Percentiles rank a stretch among this genome's conserved stretches.
Evolutionary conservation across 768 basidiomycete species (phyloP).

Genomic region (Termitomyces sp.): DNA sequence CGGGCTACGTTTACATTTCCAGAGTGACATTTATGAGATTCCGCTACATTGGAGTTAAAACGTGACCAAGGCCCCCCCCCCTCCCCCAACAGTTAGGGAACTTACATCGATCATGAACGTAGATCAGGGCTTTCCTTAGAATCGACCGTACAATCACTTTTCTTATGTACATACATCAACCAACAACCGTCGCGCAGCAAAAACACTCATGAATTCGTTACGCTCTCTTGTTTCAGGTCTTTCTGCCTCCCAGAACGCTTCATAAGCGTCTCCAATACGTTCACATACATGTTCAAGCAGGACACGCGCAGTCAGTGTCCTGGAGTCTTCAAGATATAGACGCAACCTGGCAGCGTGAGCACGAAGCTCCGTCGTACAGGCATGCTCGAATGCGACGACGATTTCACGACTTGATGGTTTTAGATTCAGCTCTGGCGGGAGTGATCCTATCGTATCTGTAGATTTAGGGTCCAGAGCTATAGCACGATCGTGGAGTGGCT

Average conservation of each 20-base stretch:
- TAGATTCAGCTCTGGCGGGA: slow-evolving; percentile 21
- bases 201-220: slow-evolving; percentile 3
- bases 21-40: no score
- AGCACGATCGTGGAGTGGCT: slow-evolving; percentile 55
- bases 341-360: slow-evolving; percentile 52
- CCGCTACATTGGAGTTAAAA: no score
- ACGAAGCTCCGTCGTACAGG: slow-evolving; percentile 50
- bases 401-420: slow-evolving; percentile 45
- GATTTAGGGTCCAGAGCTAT: slow-evolving; percentile 12
- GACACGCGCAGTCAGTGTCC: slow-evolving; percentile 77
- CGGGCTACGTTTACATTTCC: slow-evolving; percentile 22
- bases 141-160: no score
- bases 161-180: slow-evolving; percentile 5
- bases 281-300: slow-evolving; percentile 74
- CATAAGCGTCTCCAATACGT: slow-evolving; percentile 69
- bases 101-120: no score
- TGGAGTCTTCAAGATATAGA: slow-evolving; percentile 76
- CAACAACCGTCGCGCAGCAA: slow-evolving; percentile 5
- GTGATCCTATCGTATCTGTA: background rate
- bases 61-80: no score
- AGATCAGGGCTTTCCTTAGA: no score
- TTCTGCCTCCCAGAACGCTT: slow-evolving; percentile 61
- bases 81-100: no score
- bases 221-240: slow-evolving; percentile 15
- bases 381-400: slow-evolving; percentile 45